Conservation (phyloP, 768 basidiomycete species). For the Steccherinum ochraceum region DNA sequence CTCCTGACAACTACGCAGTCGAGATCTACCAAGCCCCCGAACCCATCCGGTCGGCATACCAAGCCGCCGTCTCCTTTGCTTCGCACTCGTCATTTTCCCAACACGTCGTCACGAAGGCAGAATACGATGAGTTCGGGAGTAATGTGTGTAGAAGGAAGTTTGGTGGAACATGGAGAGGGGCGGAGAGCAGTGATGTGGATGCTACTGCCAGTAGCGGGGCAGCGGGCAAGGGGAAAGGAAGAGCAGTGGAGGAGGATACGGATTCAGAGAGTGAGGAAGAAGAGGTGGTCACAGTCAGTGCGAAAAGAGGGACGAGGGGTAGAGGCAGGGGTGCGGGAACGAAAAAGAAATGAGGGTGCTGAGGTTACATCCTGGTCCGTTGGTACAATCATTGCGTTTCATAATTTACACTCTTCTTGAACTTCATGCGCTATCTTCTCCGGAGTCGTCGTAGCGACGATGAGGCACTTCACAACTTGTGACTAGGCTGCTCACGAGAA, state of each 20-base stretch:
- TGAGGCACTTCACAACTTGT: too few relatives aligned
- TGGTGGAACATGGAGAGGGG: slow-evolving; percentile 43
- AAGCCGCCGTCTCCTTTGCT: slow-evolving; percentile 54
- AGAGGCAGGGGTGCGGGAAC: background rate
- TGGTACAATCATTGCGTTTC: too few relatives aligned
- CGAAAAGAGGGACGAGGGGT: background rate
- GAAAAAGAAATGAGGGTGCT: background rate
- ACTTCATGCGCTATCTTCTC: too few relatives aligned
- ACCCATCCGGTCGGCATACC: slow-evolving; percentile 67
- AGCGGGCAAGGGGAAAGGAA: background rate
- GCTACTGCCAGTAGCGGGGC: background rate
- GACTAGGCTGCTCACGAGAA: too few relatives aligned
- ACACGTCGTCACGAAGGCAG: slow-evolving; percentile 63
- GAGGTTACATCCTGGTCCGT: background rate
- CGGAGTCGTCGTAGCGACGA: too few relatives aligned
- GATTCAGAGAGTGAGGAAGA: background rate
- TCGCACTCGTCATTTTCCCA: slow-evolving; percentile 42
- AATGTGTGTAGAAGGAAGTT: slow-evolving; percentile 73
- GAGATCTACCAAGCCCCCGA: slow-evolving; percentile 63
- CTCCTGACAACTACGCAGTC: slow-evolving; percentile 78
- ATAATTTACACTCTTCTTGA: too few relatives aligned
- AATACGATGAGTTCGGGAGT: slow-evolving; percentile 83
- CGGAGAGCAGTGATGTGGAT: slow-evolving; percentile 13
- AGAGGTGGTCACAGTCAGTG: background rate
- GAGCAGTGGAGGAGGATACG: background rate